phyloP scores from a whole-genome alignment of 352 stramenopile species.

The Phytopythium aichiense region DNA sequence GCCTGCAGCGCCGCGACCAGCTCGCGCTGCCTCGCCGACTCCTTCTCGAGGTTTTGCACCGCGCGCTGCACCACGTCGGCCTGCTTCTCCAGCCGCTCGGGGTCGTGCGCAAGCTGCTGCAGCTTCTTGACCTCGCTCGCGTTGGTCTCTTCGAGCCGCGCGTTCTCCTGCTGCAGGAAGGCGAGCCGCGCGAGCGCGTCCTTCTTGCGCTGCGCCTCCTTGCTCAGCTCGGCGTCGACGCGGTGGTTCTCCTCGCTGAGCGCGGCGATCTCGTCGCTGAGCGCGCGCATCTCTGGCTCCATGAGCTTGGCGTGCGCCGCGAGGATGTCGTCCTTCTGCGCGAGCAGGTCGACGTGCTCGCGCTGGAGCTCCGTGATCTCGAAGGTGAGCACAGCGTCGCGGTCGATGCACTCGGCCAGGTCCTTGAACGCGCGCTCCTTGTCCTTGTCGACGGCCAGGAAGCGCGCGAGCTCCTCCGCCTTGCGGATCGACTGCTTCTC shows the following conservation, averaged over 20 bases:
- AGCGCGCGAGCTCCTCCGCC: slow-evolving; percentile 68
- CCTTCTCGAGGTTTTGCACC: slow-evolving; percentile 56
- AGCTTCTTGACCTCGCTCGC: slow-evolving; percentile 56
- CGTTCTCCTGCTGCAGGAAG: slow-evolving; percentile 61
- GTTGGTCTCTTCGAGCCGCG: slow-evolving; percentile 39
- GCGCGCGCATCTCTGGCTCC: slow-evolving; percentile 76
- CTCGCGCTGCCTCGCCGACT: slow-evolving; percentile 51
- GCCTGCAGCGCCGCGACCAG: slow-evolving; percentile 33
- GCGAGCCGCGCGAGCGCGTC: slow-evolving; percentile 60
- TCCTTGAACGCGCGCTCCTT: slow-evolving; percentile 79
- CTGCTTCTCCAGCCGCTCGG: slow-evolving; percentile 82
- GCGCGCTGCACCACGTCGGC: slow-evolving; percentile 83
- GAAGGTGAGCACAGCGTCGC: slow-evolving; percentile 81
- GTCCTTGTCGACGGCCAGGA: slow-evolving; percentile 72
- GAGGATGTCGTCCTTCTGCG: slow-evolving; percentile 71
- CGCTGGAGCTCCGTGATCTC: slow-evolving; percentile 86
- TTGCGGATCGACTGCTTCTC: slow-evolving; percentile 87
- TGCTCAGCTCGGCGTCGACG: slow-evolving; percentile 64
- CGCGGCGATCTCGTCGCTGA: slow-evolving; percentile 60
- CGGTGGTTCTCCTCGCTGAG: slow-evolving; percentile 68
- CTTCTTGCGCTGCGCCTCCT: slow-evolving; percentile 58
- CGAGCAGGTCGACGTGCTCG: slow-evolving; percentile 67
- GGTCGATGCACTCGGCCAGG: slow-evolving; percentile 67
- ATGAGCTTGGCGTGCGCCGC: slow-evolving; percentile 78
- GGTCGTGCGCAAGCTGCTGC: slow-evolving; percentile 63